These are phyloP conservation scores for Acephala macrosclerotiorum DNA, from an alignment of 2,329 filamentous ascomycete species.

Conservation along the genomic window DNA sequence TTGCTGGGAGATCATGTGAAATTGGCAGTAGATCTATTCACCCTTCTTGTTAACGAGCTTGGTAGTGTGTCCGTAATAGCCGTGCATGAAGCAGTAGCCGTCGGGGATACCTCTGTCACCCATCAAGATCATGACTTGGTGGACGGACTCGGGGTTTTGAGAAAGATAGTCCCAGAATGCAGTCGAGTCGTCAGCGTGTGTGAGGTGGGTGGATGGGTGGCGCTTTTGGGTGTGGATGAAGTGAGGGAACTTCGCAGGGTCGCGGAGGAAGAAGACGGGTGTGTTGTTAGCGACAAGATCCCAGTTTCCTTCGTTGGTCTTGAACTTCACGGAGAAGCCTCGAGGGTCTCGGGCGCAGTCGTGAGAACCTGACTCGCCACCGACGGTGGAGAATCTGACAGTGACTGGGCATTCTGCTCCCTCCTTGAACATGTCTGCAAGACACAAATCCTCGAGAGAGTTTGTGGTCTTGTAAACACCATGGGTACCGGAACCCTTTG, in stretches of 20 bases:
- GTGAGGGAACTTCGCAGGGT: conserved; percentile 75
- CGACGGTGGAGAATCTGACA: conserved; percentile 77
- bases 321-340: conserved; percentile 77
- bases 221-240: conserved; percentile 80
- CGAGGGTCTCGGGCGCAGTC: conserved; percentile 76
- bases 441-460: conserved; percentile 60
- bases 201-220: conserved; percentile 73
- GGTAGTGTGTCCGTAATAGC: conserved; percentile 61
- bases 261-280: conserved; percentile 78
- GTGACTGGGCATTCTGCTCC: conserved; percentile 74
- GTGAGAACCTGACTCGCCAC: conserved; percentile 74
- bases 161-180: conserved; percentile 30
- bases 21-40: conserved; percentile 60
- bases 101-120: conserved; percentile 63
- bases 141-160: conserved; percentile 60
- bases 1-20: conserved; percentile 60
- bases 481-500: conserved; percentile 63
- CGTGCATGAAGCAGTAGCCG: conserved; percentile 61
- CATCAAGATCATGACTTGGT: conserved; percentile 65
- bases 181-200: conserved; percentile 64
- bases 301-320: conserved; percentile 77
- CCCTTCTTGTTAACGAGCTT: conserved; percentile 62
- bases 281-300: conserved; percentile 78
- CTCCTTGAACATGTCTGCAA: conserved; percentile 60
- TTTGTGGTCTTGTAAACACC: conserved; percentile 62